Base-by-base conservation (phyloP, 2,329 filamentous ascomycete genomes). In the Gnomoniopsis sp. region DNA sequence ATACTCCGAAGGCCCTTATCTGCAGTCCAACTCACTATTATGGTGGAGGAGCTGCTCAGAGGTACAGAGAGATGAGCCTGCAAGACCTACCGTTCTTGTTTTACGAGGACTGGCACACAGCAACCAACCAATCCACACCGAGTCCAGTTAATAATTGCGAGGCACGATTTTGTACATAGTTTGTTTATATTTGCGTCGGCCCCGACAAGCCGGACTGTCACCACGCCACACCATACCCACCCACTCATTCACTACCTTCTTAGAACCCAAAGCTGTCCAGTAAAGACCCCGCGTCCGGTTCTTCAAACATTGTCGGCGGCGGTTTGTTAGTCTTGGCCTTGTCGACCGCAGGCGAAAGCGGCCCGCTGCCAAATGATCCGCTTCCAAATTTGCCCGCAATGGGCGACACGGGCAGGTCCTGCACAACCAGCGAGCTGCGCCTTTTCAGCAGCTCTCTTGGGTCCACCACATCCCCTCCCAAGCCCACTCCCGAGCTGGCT, bases 201-300 rank as follows among this genome's bases (percentile, higher is more conserved):
- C 10, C 33, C 33, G 33, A 36, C 3, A n/a, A 10, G 33, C 14
- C 33, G 14, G 14, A 14, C 33, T 43, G n/a, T n/a, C 38, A 43
- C 38, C 38, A 43, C 38, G 15, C 6, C 1, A 17, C 15, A 43
- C 11, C 38, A 43, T 36, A 14, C 33, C 33, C 10, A 36, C 33
- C 10, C 8, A 10, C 33, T 36, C 33, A 17, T 43, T 17, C 10
- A 41, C 15, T 14, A n/a, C 41, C 17, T 43, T 33, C 22, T 50
- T 52, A 98, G 70, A 98, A 95, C 1, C 93, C 93, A 81, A 98
- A 98, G 71, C 85, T 93, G 78, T 98, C 93, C 66, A 98, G 79
- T 69, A 99, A 75, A 60, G 91, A 93, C 70, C 85, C 91, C 30
- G 90, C 83, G 75, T 96, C 92, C n/a, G 95, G 95, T 73, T 99